Conservation (phyloP, 2,329 filamentous ascomycete species). For the Gaeumannomyces sp. region DNA sequence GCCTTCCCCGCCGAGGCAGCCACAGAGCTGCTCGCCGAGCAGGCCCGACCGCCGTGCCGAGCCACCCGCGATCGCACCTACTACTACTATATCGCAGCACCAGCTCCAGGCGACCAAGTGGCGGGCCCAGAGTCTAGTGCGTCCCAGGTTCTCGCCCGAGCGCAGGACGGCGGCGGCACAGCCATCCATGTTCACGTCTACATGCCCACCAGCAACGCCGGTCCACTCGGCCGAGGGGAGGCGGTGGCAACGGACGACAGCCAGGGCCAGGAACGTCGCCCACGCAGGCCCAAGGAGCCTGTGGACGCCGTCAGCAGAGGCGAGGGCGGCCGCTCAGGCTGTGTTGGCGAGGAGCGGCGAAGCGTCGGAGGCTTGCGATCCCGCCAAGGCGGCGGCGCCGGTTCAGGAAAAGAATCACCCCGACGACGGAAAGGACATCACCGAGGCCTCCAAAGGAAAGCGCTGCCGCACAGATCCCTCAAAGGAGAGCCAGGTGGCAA, state of each 20-base stretch:
- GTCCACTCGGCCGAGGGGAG: neutral
- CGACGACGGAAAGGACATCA: slow-evolving; percentile 18
- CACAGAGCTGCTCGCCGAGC: slow-evolving; percentile 25
- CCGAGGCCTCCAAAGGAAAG: slow-evolving; percentile 18
- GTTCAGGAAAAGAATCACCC: neutral
- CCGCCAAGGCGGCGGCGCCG: neutral
- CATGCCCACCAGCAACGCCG: slow-evolving; percentile 14
- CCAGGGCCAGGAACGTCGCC: too few species aligned
- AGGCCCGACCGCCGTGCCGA: slow-evolving; percentile 16
- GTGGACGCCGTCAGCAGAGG: neutral
- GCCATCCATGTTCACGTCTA: slow-evolving; percentile 27
- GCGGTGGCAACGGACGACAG: slow-evolving; percentile 1
- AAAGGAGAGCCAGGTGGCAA: neutral
- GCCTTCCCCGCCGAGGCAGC: slow-evolving; percentile 21
- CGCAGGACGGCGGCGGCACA: slow-evolving; percentile 9
- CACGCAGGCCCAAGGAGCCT: neutral
- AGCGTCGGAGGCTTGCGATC: neutral
- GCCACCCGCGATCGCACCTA: slow-evolving; percentile 16
- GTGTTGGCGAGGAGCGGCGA: neutral
- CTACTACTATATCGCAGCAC: slow-evolving; percentile 16
- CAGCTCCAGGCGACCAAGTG: slow-evolving; percentile 14
- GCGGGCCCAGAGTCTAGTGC: slow-evolving; percentile 12
- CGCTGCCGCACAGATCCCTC: slow-evolving; percentile 1
- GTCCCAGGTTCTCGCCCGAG: slow-evolving; percentile 8
- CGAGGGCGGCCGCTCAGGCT: neutral